phyloP scores from a whole-genome alignment of 345 rosid species.

The Arabidopsis thaliana region DNA sequence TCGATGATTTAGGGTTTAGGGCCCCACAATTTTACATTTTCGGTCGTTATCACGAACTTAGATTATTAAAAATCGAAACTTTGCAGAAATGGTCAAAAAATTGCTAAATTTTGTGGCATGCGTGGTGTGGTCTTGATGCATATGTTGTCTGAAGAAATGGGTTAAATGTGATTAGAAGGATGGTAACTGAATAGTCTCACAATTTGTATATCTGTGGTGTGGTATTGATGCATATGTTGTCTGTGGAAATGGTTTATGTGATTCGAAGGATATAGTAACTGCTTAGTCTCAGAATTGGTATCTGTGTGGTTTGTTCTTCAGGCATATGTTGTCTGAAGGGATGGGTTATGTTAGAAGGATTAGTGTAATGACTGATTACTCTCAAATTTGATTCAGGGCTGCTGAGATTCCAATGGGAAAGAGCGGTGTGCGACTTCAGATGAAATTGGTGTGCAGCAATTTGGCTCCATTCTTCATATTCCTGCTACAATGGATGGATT shows the following conservation, averaged over 20 bases:
- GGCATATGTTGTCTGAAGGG: not conserved
- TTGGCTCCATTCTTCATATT: conserved; percentile 81
- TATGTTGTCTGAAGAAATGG: not conserved
- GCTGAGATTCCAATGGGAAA: conserved; percentile 85
- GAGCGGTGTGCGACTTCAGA: conserved; percentile 71
- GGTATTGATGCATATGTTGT: conserved; percentile 1
- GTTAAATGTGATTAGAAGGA: not conserved
- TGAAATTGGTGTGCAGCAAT: conserved; percentile 87
- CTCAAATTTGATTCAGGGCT: conserved; percentile 56
- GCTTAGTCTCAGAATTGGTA: conserved; percentile 17
- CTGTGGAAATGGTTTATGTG: not conserved
- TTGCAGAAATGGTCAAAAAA: conserved; percentile 8
- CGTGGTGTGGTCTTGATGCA: not conserved
- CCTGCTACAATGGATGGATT: conserved; percentile 84
- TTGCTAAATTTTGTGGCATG: not conserved
- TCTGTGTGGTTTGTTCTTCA: not conserved
- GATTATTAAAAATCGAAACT: not conserved
- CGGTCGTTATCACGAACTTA: not conserved
- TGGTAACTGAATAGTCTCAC: conserved; percentile 17
- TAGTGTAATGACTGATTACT: conserved; percentile 2
- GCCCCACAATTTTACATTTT: not conserved
- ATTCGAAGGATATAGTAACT: not conserved
- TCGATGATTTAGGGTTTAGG: conserved; percentile 9
- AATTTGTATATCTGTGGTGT: not conserved
- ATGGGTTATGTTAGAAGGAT: not conserved